These are phyloP conservation scores for Brachypodium distachyon DNA, from an alignment of 202 grass and related monocot genomes.

Conservation along the genomic window DNA sequence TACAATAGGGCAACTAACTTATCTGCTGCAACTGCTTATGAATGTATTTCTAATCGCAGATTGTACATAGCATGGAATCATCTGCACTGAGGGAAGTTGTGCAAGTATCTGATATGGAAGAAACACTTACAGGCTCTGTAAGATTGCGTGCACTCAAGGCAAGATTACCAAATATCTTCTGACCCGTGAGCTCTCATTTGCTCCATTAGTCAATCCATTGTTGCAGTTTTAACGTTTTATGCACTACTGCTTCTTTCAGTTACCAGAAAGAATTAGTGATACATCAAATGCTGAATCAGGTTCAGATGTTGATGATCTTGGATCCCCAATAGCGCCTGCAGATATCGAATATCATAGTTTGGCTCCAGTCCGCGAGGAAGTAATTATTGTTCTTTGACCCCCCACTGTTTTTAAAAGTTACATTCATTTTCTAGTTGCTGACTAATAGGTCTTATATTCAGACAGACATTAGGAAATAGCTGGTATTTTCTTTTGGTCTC, in stretches of 20 bases:
- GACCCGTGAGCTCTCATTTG: conserved; percentile 6
- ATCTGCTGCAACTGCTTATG: background rate
- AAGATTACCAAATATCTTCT: conserved; percentile 23
- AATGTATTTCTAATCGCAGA: conserved; percentile 35
- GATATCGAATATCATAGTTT: conserved; percentile 60
- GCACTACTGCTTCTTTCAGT: conserved; percentile 33
- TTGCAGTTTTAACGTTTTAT: conserved; percentile 33
- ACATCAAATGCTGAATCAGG: conserved; percentile 77
- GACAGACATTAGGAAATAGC: background rate
- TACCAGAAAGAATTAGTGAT: conserved; percentile 59
- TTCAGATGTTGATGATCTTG: conserved; percentile 84
- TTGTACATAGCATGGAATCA: conserved; percentile 53
- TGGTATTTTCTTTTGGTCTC: background rate
- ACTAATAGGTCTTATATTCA: background rate
- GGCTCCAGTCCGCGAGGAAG: conserved; percentile 84
- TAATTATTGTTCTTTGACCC: conserved; percentile 29
- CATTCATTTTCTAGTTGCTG: background rate
- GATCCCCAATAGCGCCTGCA: conserved; percentile 55
- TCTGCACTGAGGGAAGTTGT: conserved; percentile 12
- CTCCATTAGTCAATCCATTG: background rate
- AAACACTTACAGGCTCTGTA: conserved; percentile 30
- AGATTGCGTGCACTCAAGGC: conserved; percentile 48
- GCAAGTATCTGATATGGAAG: conserved; percentile 62
- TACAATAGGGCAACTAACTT: background rate
- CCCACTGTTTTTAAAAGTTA: background rate